phyloP scores from a whole-genome alignment of 345 rosid species.

The Pistacia atlantica region DNA sequence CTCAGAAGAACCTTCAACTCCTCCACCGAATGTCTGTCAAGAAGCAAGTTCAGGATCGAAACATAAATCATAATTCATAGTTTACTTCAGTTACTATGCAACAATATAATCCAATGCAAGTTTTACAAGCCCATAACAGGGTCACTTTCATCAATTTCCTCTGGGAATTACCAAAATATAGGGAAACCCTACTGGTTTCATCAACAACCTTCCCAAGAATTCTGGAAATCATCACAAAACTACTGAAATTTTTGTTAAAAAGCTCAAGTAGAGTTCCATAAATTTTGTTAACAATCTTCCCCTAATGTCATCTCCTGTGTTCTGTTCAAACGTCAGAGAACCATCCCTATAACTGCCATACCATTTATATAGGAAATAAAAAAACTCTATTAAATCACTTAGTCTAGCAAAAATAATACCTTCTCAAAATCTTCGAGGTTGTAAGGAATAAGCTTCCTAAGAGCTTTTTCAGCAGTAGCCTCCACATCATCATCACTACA shows the following conservation, averaged over 20 bases:
- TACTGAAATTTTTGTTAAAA: not conserved
- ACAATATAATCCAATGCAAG: not conserved
- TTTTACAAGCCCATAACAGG: not conserved
- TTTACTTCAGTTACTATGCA: not conserved
- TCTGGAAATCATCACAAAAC: not conserved
- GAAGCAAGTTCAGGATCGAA: constrained; percentile 22
- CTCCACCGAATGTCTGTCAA: constrained; percentile 72
- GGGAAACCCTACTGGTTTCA: too few relatives aligned
- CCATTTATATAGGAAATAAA: not conserved
- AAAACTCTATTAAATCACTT: not conserved
- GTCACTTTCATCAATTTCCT: not conserved
- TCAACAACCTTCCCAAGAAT: not conserved
- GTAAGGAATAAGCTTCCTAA: constrained; percentile 74
- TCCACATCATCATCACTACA: constrained; percentile 65
- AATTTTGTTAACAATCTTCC: not conserved
- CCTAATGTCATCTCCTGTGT: too few relatives aligned
- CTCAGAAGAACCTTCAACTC: constrained; percentile 51
- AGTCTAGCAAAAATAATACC: constrained; percentile 41
- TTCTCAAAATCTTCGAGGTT: constrained; percentile 74
- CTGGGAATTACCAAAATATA: not conserved
- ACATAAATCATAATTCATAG: constrained; percentile 9
- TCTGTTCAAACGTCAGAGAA: too few relatives aligned
- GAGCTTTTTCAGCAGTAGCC: constrained; percentile 79
- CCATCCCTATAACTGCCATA: too few relatives aligned
- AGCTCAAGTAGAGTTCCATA: not conserved